A percentile compares a stretch with the other conserved stretches of the same genome.
phyloP scores from a whole-genome alignment of 371 early-diverging fungal genomes.

The Mortierella sp. region DNA sequence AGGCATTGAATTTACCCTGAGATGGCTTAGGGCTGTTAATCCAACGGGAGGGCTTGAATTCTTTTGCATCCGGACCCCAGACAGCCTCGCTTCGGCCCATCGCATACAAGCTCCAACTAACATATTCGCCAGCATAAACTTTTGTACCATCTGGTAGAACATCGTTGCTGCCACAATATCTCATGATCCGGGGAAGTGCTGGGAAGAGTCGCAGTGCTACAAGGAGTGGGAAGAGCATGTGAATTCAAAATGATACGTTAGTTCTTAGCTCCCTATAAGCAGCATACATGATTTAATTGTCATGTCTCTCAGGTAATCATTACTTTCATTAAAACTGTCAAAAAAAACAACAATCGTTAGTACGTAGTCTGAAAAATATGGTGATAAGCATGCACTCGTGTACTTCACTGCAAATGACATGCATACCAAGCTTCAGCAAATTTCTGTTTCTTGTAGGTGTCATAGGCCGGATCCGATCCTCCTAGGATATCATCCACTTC shows the following conservation, averaged over 20 bases:
- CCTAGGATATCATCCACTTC: not conserved
- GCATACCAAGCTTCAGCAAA: not conserved
- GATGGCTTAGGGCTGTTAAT: slow-evolving; percentile 33
- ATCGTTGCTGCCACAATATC: slow-evolving; percentile 67
- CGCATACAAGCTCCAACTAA: slow-evolving; percentile 64
- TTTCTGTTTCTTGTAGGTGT: not conserved
- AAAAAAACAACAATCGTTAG: no score
- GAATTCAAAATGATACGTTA: no score
- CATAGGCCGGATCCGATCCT: not conserved
- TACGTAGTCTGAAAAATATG: not conserved
- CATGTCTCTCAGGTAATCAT: no score
- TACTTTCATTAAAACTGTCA: not conserved
- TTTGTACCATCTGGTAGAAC: slow-evolving; percentile 72
- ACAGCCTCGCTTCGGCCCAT: slow-evolving; percentile 68
- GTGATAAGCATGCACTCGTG: not conserved
- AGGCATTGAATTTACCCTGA: slow-evolving; percentile 52
- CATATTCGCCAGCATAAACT: slow-evolving; percentile 62
- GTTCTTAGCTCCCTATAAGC: no score
- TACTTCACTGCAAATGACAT: no score
- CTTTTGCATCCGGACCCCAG: slow-evolving; percentile 71
- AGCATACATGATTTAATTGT: no score
- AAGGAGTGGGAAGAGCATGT: no score
- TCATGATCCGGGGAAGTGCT: slow-evolving; percentile 50
- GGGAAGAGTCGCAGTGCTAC: no score
- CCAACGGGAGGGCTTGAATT: slow-evolving; percentile 79